Base-by-base conservation (phyloP, 2,329 filamentous ascomycete genomes). In the Paraphaeosphaeria sporulosa region DNA sequence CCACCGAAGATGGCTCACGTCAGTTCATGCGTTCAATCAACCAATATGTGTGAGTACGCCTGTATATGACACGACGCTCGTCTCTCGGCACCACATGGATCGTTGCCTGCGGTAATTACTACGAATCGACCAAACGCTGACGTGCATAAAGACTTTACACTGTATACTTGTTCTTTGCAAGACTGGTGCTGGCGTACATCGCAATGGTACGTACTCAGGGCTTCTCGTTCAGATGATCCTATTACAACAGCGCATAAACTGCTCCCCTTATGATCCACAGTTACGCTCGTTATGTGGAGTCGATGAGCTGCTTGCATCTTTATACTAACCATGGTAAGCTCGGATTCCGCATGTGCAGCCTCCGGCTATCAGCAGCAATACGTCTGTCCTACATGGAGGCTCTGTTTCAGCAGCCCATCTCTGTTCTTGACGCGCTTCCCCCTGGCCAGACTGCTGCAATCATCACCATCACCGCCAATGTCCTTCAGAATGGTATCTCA, bases 91-190 rank as follows among this genome's bases (percentile, higher is more conserved):
- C 25, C n/a, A 27, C 36, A 19, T 21, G 10, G 42, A 44, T 9
- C 42, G 42, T 44, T 19, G 5, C 25, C 25, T 27, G 3, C 25
- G 25, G 25, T 30, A 48, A 1, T 10, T 34, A 13, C 27, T 8
- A 12, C 5, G 21, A 40, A 25, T 23, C 13, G 6, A 7, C 6
- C 4, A 2, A 21, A 36, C 36, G 21, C 44, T 27, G 1, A 49
- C 21, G 27, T 2, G 17, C 4, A 17, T 0, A n/a, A 27, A 68
- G 66, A 6, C 27, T 64, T 15, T 85, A 82, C 63, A 86, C 87
- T 61, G 76, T 88, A 15, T 87, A 87, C 66, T 77, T 89, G 1
- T 87, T 88, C 61, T 75, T 86, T 21, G 85, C 75, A 15, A 85
- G 85, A 57, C 84, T 87, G 42, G 64, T 78, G 4, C 72, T 87